Percentiles rank a stretch among this genome's conserved stretches.
Evolutionary conservation across 75 land plant species (phyloP).

Genomic region (Cupressus sempervirens): DNA sequence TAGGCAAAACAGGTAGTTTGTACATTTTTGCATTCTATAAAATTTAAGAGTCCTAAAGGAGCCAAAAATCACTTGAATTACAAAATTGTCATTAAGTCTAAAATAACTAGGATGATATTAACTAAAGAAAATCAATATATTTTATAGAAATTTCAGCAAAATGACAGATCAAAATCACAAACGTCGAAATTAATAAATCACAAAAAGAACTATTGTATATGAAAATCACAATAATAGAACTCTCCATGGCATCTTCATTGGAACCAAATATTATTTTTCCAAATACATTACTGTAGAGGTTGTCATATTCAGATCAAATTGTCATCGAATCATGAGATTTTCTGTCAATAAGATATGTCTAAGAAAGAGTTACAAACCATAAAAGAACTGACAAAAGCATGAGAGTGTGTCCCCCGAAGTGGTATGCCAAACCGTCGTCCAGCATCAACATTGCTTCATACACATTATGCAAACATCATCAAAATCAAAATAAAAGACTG

Average conservation of each 20-base stretch:
- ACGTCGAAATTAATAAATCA: background rate
- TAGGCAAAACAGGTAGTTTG: background rate
- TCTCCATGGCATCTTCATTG: background rate
- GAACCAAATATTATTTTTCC: background rate
- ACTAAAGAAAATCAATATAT: background rate
- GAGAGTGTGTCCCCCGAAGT: constrained; percentile 96
- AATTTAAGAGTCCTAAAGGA: background rate
- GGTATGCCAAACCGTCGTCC: constrained; percentile 89
- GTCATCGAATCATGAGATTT: background rate
- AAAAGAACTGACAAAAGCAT: constrained; percentile 94
- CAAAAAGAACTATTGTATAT: background rate
- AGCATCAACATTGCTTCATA: constrained; percentile 86
- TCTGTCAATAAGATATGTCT: background rate
- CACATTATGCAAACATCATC: background rate
- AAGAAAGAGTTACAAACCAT: constrained; percentile 51
- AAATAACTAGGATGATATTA: background rate
- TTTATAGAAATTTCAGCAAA: background rate
- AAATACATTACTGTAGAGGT: background rate
- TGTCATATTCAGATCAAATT: background rate
- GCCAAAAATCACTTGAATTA: background rate
- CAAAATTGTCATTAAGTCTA: background rate
- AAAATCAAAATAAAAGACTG: background rate
- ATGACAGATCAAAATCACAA: background rate
- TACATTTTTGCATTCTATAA: background rate
- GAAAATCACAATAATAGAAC: background rate